Evolutionary conservation across 345 rosid species (phyloP), one percentile per base, ranked within the genome.

Genomic region (Bretschneidera sinensis): DNA sequence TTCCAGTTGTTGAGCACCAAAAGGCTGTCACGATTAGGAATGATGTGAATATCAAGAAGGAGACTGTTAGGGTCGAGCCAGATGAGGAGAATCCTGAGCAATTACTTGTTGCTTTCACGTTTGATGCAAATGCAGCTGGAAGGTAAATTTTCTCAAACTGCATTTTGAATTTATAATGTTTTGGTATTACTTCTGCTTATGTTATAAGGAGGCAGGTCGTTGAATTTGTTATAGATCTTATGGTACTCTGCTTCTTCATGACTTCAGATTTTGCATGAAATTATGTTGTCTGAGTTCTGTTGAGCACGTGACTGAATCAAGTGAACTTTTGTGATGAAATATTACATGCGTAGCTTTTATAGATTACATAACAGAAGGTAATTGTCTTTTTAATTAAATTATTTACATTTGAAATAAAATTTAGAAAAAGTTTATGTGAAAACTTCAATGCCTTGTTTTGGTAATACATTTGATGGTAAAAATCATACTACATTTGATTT

Each of bases 21-120:
- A 75, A 81, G 76, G 83, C 88, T 2, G 82, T 86, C 10, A 85
- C 91, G 0, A 76, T 88, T 9, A 61, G 73, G 65, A 88, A 84
- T 20, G 87, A 81, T 51, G 85, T 91, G 54, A 88, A 88, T 62
- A 25, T 91, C 47, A 86, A 79, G 83, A 88, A 86, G 78, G 88
- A 91, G 57, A 83, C 76, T 22, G 68, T 91, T 67, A 65, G 66
- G 76, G 53, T 91, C 17, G 87, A 69, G 59, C 67, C 78, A 14
- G 96, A 91, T 57, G 88, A 77, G 34, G 74, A 73, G 31, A 76
- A 74, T 75, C 91, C 92, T 31, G 85, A 85, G 53, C 76, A 62
- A 57, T 80, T 74, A 24, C 71, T 91, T 57, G 78, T 88, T 69
- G 56, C 88, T 20, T 91, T 91, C 81, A 79, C 79, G 22, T 91